Evolutionary conservation across 208 protist species (phyloP), one percentile per base, ranked within the genome.

Genomic region (Acanthamoeba sp.): DNA sequence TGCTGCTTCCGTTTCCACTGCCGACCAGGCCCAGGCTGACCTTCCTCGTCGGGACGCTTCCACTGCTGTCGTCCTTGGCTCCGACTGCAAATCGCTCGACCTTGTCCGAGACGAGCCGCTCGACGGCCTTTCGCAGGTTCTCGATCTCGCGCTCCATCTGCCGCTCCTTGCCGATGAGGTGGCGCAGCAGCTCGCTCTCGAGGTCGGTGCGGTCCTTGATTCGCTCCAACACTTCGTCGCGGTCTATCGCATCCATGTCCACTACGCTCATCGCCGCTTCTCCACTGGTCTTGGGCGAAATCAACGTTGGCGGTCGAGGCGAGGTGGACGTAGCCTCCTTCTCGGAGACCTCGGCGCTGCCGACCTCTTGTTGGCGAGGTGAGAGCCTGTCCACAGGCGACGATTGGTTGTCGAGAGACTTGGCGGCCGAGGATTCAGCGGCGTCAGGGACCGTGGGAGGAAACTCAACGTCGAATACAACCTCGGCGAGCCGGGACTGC

Each of bases 81-180:
- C n/a, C 59, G 6, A 69, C n/a, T 16, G 7, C n/a, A 16, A 69
- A 69, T 16, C 66, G 66, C 66, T 76, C 66, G 12, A 76, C 66
- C 66, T 76, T 76, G 12, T 12, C 66, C 1, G 18, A 38, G 7
- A 76, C 27, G 7, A 76, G 66, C 66, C 20, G 16, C 34, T 76
- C 66, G 34, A 76, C 66, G 2, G 66, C 20, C 27, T 32, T 40
- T n/a, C 66, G 27, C n/a, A 76, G 66, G 27, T 27, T 76, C 18
- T 76, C 66, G 34, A 76, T 76, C 66, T 76, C 66, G 66, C 66
- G 27, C 66, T 76, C 66, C 66, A 76, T 76, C 66, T 76, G 27
- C 10, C 34, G 27, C 66, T 76, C 66, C 66, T 76, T 76, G 66
- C 20, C 20, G 66, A 76, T 76, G 7, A 76, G 66, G 66, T 76